Evolutionary conservation across 2,329 filamentous ascomycete species (phyloP).

Genomic region (Acarospora socialis): DNA sequence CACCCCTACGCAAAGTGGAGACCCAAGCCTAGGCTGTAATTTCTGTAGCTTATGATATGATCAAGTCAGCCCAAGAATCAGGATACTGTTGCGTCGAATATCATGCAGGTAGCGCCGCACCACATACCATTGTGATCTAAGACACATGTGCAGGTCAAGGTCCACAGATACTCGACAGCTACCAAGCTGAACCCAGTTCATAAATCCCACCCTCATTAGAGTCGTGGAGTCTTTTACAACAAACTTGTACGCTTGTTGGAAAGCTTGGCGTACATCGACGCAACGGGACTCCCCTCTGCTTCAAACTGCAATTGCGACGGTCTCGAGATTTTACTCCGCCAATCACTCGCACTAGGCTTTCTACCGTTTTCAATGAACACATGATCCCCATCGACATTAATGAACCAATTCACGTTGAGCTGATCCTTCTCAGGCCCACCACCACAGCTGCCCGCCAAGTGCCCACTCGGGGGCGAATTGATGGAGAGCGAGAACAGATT

Average conservation of each 20-base stretch:
- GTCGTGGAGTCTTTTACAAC: neutral
- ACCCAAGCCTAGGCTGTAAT: constrained; percentile 10
- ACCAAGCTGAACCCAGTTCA: no score
- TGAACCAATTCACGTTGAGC: constrained; percentile 31
- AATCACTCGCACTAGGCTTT: constrained; percentile 8
- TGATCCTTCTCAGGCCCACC: constrained; percentile 39
- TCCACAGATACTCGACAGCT: no score
- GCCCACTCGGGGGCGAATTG: constrained; percentile 43
- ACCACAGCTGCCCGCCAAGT: constrained; percentile 42
- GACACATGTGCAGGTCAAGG: no score
- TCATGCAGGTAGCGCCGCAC: no score
- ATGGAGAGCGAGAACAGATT: constrained; percentile 61
- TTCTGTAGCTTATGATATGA: no score
- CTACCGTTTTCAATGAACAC: constrained; percentile 37
- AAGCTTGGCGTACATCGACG: constrained; percentile 1
- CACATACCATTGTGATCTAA: no score
- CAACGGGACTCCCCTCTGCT: constrained; percentile 4
- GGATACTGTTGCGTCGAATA: no score
- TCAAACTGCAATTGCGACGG: neutral
- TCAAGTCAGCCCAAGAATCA: no score
- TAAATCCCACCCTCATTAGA: neutral
- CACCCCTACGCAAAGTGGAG: constrained; percentile 28
- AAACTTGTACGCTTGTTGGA: constrained; percentile 4
- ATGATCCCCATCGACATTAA: constrained; percentile 36
- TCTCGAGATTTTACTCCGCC: neutral